These are phyloP conservation scores for Lentinula guzmanii DNA, from an alignment of 768 basidiomycete genomes.

Conservation along the genomic window DNA sequence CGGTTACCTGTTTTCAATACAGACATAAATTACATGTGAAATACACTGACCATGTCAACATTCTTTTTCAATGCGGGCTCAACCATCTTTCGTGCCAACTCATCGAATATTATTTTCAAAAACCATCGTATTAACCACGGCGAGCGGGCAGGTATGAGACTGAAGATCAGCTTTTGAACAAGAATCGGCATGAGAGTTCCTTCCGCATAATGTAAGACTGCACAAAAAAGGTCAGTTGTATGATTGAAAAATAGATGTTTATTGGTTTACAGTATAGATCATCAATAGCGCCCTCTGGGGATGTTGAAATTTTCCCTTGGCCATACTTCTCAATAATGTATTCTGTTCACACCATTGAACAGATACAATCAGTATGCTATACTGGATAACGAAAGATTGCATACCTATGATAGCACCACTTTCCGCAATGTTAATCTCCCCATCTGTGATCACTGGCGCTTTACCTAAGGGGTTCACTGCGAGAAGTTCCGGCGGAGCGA, in stretches of 20 bases:
- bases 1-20: too few relatives aligned
- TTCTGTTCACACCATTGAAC: slow-evolving; percentile 18
- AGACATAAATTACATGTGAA: neutral
- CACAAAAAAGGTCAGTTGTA: neutral
- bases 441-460: slow-evolving; percentile 42
- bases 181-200: slow-evolving; percentile 38
- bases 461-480: slow-evolving; percentile 38
- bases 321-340: slow-evolving; percentile 37
- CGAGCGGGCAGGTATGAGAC: neutral
- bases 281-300: slow-evolving; percentile 15
- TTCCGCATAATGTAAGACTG: slow-evolving; percentile 36
- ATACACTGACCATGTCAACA: neutral
- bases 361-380: neutral
- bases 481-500: slow-evolving; percentile 31
- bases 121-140: slow-evolving; percentile 5
- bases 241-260: neutral
- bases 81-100: neutral
- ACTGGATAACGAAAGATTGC: neutral
- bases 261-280: slow-evolving; percentile 29
- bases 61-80: slow-evolving; percentile 3
- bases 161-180: slow-evolving; percentile 2
- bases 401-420: slow-evolving; percentile 39
- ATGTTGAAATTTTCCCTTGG: slow-evolving; percentile 20
- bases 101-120: neutral
- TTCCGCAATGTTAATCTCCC: slow-evolving; percentile 30